Evolutionary conservation across 352 stramenopile genomes (phyloP).

Genomic region (Phytophthora citrophthora): DNA sequence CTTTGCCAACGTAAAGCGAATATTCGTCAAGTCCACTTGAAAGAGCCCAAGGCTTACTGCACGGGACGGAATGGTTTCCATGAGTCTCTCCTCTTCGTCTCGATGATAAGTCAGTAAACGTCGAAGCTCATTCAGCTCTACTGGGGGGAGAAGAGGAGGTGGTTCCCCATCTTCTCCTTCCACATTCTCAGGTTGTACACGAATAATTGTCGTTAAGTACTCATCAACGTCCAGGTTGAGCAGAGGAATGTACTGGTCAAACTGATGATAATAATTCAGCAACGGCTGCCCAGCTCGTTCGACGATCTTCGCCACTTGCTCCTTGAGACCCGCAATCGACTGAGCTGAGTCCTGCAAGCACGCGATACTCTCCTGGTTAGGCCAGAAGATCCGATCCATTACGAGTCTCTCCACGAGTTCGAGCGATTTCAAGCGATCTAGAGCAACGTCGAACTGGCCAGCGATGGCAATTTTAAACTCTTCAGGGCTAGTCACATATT

Average conservation of each 20-base stretch:
- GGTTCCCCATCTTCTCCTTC: slow-evolving; percentile 49
- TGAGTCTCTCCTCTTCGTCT: slow-evolving; percentile 68
- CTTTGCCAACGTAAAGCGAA: slow-evolving; percentile 72
- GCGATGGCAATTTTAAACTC: slow-evolving; percentile 78
- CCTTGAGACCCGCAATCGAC: slow-evolving; percentile 62
- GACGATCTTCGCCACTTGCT: slow-evolving; percentile 56
- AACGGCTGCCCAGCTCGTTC: slow-evolving; percentile 58
- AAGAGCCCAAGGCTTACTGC: slow-evolving; percentile 82
- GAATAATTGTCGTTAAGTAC: slow-evolving; percentile 77
- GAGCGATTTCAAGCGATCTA: slow-evolving; percentile 86
- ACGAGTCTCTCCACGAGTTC: slow-evolving; percentile 92
- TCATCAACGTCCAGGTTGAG: slow-evolving; percentile 92
- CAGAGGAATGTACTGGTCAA: slow-evolving; percentile 88
- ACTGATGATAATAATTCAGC: slow-evolving; percentile 80
- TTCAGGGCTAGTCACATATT: slow-evolving; percentile 70
- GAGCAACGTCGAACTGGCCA: slow-evolving; percentile 80
- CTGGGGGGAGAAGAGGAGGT: slow-evolving; percentile 57
- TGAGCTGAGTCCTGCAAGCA: slow-evolving; percentile 73
- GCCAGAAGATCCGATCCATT: slow-evolving; percentile 96
- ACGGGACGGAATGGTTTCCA: slow-evolving; percentile 69
- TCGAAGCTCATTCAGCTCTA: slow-evolving; percentile 79
- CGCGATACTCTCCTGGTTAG: slow-evolving; percentile 91
- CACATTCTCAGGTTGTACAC: slow-evolving; percentile 41
- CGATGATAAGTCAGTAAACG: slow-evolving; percentile 70
- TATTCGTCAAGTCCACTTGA: slow-evolving; percentile 80